Base-by-base conservation (phyloP, 176 grass and related monocot species). In the Zoysia pacifica region DNA sequence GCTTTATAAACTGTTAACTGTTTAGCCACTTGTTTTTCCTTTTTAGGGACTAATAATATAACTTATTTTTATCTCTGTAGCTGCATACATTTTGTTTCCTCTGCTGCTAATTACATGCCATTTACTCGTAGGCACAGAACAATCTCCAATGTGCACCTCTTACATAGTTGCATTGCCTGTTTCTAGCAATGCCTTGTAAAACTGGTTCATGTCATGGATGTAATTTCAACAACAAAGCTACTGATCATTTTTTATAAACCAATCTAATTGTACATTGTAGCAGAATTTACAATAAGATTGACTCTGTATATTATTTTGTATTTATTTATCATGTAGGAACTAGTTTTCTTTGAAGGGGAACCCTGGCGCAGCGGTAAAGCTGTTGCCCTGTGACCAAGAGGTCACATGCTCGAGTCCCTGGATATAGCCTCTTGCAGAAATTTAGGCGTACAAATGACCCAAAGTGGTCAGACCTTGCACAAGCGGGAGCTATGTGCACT, bases 201-300 rank as follows among this genome's bases (percentile, higher is more conserved):
- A 43, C 1, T 48, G 36, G 63, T 54, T 37, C 15, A 54, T 69
- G 74, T 43, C 13, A 45, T 76, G 53, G 39, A 74, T 36, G 60
- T 36, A 18, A 16, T 54, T 64, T 41, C 68, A 5, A 40, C 68
- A 18, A 61, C 8, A 61, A 70, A 76, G 45, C 63, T 69, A 45
- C 71, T 47, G 79, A 73, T 79, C 74, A 49, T 68, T 73, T 47
- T 50, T n/a, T n/a, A 73, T 53, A 61, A 40, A 38, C 47, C 62
- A 80, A 46, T 80, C 4, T n/a, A 42, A n/a, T 20, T 51, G 28
- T 13, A 36, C 71, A 76, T 71, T 50, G 48, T 79, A 28, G 5
- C 3, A 4, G 39, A 69, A 67, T 47, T 81, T 67, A 6, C 51
- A 74, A 42, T 59, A 55, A 55, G 38, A 51, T 2, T 43, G 78